phyloP scores from a whole-genome alignment of 2,329 filamentous ascomycete genomes.

The Emmonsiellopsis sp. region DNA sequence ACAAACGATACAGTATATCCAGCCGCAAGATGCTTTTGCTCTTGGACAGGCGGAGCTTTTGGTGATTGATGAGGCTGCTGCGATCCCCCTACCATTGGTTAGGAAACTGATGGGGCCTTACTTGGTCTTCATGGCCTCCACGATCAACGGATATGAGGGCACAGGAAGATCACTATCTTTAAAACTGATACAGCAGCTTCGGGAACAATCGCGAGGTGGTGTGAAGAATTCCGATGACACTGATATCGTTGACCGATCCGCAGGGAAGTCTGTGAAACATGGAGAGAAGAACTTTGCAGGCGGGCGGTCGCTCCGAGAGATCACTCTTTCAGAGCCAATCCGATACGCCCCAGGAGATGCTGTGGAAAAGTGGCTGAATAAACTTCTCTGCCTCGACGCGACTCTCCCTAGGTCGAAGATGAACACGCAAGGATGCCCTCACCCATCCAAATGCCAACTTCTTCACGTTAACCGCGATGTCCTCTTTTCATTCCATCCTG shows the following conservation, averaged over 20 bases:
- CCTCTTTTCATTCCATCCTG: slow-evolving; percentile 93
- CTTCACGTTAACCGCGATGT: slow-evolving; percentile 94
- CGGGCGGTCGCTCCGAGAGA: slow-evolving; percentile 79
- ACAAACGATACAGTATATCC: slow-evolving; percentile 97
- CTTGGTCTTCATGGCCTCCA: slow-evolving; percentile 97
- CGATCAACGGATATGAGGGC: slow-evolving; percentile 97
- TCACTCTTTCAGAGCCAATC: slow-evolving; percentile 88
- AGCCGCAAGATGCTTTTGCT: slow-evolving; percentile 90
- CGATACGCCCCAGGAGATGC: slow-evolving; percentile 83
- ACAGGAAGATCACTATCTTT: slow-evolving; percentile 90
- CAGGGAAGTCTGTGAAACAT: slow-evolving; percentile 62
- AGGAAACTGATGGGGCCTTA: slow-evolving; percentile 94
- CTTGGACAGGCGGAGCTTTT: slow-evolving; percentile 89
- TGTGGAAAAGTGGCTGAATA: slow-evolving; percentile 96
- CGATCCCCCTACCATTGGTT: slow-evolving; percentile 87
- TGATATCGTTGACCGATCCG: slow-evolving; percentile 67
- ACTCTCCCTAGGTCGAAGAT: slow-evolving; percentile 72
- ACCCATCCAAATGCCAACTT: slow-evolving; percentile 84
- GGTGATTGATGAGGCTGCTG: slow-evolving; percentile 95
- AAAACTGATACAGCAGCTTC: slow-evolving; percentile 93
- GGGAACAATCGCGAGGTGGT: slow-evolving; percentile 74
- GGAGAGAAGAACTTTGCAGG: slow-evolving; percentile 50
- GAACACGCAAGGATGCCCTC: slow-evolving; percentile 69
- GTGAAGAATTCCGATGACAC: slow-evolving; percentile 49
- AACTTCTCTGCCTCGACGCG: slow-evolving; percentile 83